phyloP scores from a whole-genome alignment of 495 filamentous ascomycete genomes.

The Hypoxylon fragiforme region DNA sequence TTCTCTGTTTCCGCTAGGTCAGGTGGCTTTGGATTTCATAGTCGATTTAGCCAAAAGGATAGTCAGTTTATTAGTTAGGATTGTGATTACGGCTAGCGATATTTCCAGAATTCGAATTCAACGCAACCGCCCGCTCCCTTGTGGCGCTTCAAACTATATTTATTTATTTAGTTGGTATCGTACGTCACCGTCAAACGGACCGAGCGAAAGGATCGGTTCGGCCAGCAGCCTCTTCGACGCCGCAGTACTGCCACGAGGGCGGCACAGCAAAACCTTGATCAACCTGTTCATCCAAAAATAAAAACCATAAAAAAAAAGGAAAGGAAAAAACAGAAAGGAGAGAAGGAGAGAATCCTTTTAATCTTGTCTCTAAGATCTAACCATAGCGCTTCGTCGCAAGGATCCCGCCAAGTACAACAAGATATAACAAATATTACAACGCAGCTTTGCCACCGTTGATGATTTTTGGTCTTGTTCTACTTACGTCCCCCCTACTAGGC shows the following conservation, averaged over 20 bases:
- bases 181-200: constrained; percentile 27
- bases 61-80: not conserved
- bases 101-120: constrained; percentile 1
- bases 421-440: constrained; percentile 2
- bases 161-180: constrained; percentile 3
- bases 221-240: constrained; percentile 19
- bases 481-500: not conserved
- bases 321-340: not conserved
- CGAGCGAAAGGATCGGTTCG: constrained; percentile 32
- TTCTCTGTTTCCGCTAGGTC: no score
- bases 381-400: constrained; percentile 7
- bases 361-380: constrained; percentile 9
- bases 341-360: not conserved
- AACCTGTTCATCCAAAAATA: constrained; percentile 20
- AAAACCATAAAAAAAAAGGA: constrained; percentile 2
- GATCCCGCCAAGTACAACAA: not conserved
- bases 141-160: constrained; percentile 4
- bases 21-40: no score
- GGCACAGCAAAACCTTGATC: constrained; percentile 24
- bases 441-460: constrained; percentile 13
- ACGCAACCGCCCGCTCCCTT: not conserved
- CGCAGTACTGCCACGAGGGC: constrained; percentile 20
- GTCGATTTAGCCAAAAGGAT: not conserved
- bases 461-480: constrained; percentile 1
- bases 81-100: not conserved